Percentiles rank a stretch among this genome's conserved stretches.
These are phyloP conservation scores for Magnusiomyces tetraspermus DNA, from an alignment of 1,139 yeast species.

Conservation along the genomic window DNA sequence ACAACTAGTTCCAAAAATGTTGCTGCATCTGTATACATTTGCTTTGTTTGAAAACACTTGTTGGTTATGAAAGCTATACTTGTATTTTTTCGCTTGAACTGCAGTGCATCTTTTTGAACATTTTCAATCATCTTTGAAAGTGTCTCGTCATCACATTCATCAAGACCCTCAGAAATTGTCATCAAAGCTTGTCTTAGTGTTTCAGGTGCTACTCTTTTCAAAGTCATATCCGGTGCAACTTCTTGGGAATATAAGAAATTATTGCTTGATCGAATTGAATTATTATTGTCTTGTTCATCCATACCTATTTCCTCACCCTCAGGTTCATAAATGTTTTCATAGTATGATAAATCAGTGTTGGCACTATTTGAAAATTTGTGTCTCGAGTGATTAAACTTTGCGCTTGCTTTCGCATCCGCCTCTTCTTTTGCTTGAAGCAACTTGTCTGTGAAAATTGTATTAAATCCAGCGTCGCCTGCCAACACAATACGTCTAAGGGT, in stretches of 20 bases:
- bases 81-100: neutral
- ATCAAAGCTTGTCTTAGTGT: constrained; percentile 1
- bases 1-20: neutral
- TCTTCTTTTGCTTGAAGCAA: constrained; percentile 1
- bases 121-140: neutral
- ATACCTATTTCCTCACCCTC: too few species aligned
- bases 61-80: neutral
- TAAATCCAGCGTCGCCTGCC: constrained; percentile 3
- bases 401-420: neutral
- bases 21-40: constrained; percentile 4
- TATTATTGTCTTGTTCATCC: neutral
- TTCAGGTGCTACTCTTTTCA: constrained; percentile 1
- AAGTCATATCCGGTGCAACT: constrained; percentile 1
- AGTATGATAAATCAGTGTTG: neutral
- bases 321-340: constrained; percentile 1
- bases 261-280: neutral
- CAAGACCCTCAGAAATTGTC: constrained; percentile 1
- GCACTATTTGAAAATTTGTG: neutral
- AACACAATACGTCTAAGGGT: constrained; percentile 1
- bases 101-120: neutral
- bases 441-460: neutral
- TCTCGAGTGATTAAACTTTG: neutral
- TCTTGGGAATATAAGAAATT: neutral
- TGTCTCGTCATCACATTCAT: neutral
- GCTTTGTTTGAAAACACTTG: neutral